These are phyloP conservation scores for Elongisporangium undulatum DNA, from an alignment of 352 stramenopile species.

Conservation along the genomic window DNA sequence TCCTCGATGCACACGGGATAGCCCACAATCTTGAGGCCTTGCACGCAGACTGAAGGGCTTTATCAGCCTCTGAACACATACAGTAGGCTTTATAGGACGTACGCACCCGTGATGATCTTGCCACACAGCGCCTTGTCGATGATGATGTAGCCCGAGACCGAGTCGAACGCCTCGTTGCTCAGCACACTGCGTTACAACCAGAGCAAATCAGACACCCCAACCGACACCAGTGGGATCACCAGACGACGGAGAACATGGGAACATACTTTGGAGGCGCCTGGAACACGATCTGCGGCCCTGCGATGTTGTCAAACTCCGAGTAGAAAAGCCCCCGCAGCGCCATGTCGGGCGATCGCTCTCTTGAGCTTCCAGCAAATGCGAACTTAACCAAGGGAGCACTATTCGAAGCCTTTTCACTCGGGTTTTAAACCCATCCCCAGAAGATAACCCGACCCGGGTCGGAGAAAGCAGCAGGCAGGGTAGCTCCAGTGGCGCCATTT, in stretches of 20 bases:
- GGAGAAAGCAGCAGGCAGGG: neutral
- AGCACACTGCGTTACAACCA: slow-evolving; percentile 44
- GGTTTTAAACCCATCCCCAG: neutral
- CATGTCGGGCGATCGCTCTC: neutral
- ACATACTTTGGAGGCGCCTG: slow-evolving; percentile 78
- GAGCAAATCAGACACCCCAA: neutral
- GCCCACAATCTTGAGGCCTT: slow-evolving; percentile 82
- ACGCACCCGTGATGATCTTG: slow-evolving; percentile 79
- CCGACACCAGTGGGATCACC: neutral
- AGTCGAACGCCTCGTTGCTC: slow-evolving; percentile 83
- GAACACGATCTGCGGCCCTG: slow-evolving; percentile 88
- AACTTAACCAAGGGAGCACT: neutral
- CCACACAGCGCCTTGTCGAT: slow-evolving; percentile 85
- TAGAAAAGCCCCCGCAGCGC: slow-evolving; percentile 90
- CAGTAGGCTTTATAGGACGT: no score
- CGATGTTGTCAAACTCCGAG: slow-evolving; percentile 91
- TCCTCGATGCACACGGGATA: slow-evolving; percentile 87
- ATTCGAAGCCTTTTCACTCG: neutral
- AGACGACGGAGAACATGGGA: neutral
- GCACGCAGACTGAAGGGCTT: slow-evolving; percentile 45
- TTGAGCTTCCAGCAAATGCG: neutral
- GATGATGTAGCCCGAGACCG: slow-evolving; percentile 86
- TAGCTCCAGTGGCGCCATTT: neutral
- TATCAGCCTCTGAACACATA: neutral
- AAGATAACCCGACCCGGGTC: neutral